Base-by-base conservation (phyloP, 2,329 filamentous ascomycete species). In the Uncinocarpus reesii region DNA sequence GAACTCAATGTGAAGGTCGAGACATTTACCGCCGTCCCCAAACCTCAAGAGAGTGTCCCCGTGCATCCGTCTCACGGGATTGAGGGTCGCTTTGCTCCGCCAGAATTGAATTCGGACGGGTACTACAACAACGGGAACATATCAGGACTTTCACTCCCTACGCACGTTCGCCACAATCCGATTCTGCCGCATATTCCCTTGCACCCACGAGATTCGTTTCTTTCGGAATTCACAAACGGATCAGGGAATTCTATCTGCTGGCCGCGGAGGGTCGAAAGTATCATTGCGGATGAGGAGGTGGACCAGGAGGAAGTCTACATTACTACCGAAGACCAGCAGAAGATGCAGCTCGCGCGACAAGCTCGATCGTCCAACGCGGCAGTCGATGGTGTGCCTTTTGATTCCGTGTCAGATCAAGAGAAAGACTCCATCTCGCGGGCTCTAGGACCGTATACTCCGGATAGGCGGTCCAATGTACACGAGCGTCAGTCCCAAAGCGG, bases 1-100 rank as follows among this genome's bases (percentile, higher is more conserved):
- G 90, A 95, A 55, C 77, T 95, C 48, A 95, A 95, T 57, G 78
- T 95, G 42, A 79, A 93, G 7, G 84, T 89, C 0, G 86, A 94
- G 62, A 88, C 86, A 0, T 95, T 95, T 69, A 75, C 76, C 53
- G 61, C 70, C 1, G 69, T 36, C 3, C 28, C 38, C 20, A 41
- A 63, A 16, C 53, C 68, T 60, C 57, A 73, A 66, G 58, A 71
- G 63, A 56, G 74, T 60, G 65, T 83, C 64, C 72, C 78, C 65
- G 71, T 95, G 18, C 78, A 83, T 56, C 89, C 90, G 0, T 81
- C 84, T 0, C 77, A 82, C 54, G 76, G 78, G 50, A 69, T 94
- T 31, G 83, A 90, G 57, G 87, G 87, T 49, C 80, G 82, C 53
- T 94, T 95, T 60, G 78, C 83, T 2, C 79, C 81, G 7, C 78